Conservation (phyloP, 202 grass and related monocot species). For the Schoenoplectus triqueter region DNA sequence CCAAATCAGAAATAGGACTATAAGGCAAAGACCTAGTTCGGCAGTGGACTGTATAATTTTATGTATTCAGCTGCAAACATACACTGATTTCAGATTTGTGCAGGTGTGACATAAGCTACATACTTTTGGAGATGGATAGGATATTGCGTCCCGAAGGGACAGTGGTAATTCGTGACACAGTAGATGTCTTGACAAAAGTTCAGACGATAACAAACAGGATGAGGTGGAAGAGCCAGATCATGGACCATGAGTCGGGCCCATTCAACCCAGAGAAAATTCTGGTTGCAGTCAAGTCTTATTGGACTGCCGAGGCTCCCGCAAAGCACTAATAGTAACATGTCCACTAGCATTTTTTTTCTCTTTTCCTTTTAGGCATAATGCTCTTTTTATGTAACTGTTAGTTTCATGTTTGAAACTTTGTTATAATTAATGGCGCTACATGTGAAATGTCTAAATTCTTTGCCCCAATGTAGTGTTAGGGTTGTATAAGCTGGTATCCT, state of each 20-base stretch:
- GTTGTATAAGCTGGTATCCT: constrained; percentile 27
- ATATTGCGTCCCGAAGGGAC: constrained; percentile 87
- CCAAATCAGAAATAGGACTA: background rate
- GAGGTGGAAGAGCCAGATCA: constrained; percentile 84
- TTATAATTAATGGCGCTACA: constrained; percentile 27
- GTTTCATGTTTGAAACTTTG: background rate
- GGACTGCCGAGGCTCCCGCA: constrained; percentile 56
- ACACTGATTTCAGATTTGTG: constrained; percentile 17
- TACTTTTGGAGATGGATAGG: constrained; percentile 97
- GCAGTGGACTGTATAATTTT: background rate
- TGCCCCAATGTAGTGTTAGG: constrained; percentile 25
- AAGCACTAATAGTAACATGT: constrained; percentile 38
- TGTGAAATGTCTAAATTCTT: constrained; percentile 29
- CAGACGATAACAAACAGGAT: constrained; percentile 63
- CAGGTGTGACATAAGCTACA: constrained; percentile 82
- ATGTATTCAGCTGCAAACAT: background rate
- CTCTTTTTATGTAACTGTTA: constrained; percentile 23
- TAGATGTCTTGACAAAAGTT: constrained; percentile 78
- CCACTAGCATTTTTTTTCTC: background rate
- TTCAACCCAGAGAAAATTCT: constrained; percentile 90
- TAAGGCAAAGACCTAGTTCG: background rate
- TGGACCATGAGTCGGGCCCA: constrained; percentile 80
- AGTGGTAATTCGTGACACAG: constrained; percentile 73
- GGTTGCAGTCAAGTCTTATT: constrained; percentile 72
- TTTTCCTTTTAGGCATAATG: constrained; percentile 32